Conservation (phyloP, 257 asterid species). For the Solanum infundibuliforme region DNA sequence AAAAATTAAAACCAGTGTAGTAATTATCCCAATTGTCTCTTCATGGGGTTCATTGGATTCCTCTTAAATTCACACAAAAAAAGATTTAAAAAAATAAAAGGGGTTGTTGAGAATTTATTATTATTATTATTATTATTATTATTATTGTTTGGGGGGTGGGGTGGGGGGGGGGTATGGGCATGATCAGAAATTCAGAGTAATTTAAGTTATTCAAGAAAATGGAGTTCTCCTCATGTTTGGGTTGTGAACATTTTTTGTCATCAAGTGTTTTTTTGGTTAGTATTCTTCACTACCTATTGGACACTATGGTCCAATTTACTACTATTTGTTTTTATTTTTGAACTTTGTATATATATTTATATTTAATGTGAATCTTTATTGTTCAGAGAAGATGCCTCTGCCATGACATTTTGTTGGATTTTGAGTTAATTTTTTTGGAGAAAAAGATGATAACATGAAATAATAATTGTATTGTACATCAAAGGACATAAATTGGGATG, state of each 20-base stretch:
- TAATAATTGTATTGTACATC: background rate
- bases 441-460: background rate
- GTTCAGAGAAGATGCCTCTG: background rate
- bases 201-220: background rate
- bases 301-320: background rate
- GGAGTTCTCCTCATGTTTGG: constrained; percentile 3
- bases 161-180: background rate
- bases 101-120: background rate
- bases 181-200: background rate
- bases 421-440: background rate
- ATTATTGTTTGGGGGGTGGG: background rate
- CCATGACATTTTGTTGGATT: background rate
- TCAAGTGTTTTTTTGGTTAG: background rate
- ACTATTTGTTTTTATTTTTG: background rate
- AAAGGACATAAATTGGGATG: background rate
- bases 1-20: background rate
- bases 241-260: constrained; percentile 1
- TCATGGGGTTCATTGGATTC: constrained; percentile 14
- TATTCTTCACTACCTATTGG: background rate
- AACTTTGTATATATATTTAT: background rate
- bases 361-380: background rate
- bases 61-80: background rate
- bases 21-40: background rate
- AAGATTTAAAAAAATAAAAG: background rate
- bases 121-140: background rate